phyloP scores from a whole-genome alignment of 2,329 filamentous ascomycete genomes.

The Boeremia lycopersici region DNA sequence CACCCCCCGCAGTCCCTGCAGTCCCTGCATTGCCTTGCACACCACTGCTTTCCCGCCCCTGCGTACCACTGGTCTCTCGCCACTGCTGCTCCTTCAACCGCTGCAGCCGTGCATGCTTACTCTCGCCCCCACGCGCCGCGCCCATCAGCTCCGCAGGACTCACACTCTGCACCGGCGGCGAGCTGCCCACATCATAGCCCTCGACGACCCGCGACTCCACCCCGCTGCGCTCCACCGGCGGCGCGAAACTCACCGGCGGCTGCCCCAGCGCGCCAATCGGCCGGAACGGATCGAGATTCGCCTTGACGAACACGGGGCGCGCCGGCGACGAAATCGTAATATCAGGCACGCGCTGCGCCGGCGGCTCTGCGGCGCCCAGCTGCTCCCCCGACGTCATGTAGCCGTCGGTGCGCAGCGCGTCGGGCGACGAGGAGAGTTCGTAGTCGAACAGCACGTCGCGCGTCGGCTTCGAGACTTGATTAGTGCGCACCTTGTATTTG shows the following conservation, averaged over 20 bases:
- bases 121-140: conserved; percentile 14
- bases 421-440: conserved; percentile 28
- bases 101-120: conserved; percentile 31
- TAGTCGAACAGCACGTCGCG: conserved; percentile 59
- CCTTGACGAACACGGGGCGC: conserved; percentile 34
- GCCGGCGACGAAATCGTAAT: conserved; percentile 39
- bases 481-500: conserved; percentile 75
- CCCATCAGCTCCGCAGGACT: conserved; percentile 6
- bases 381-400: conserved; percentile 15
- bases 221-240: conserved; percentile 30
- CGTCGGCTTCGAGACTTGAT: conserved; percentile 69
- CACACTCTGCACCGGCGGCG: conserved; percentile 26
- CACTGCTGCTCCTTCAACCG: conserved; percentile 37
- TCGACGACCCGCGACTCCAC: conserved; percentile 48
- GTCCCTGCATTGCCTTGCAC: conserved; percentile 50
- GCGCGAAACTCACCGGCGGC: conserved; percentile 48
- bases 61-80: conserved; percentile 50
- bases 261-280: conserved; percentile 42
- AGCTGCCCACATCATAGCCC: conserved; percentile 36
- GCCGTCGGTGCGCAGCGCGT: conserved; percentile 25
- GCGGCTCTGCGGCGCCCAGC: not conserved
- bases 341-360: conserved; percentile 24
- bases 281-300: conserved; percentile 40
- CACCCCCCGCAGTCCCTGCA: too few relatives aligned
- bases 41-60: conserved; percentile 53